phyloP scores from a whole-genome alignment of 1,284 basidiomycete species.

The Cryptococcus sp. region DNA sequence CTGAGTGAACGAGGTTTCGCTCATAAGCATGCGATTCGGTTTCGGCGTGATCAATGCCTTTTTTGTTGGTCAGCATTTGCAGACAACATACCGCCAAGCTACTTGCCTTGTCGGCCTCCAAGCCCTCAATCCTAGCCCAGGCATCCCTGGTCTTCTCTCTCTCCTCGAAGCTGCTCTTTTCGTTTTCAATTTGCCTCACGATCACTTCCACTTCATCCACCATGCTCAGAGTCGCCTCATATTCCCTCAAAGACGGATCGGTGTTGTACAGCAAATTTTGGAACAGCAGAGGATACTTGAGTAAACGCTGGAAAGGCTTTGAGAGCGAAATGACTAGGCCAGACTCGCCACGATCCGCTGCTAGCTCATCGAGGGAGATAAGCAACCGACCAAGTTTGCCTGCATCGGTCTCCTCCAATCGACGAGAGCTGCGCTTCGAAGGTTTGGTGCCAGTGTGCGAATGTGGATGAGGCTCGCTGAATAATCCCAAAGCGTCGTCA shows the following conservation, averaged over 20 bases:
- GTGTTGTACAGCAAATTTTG: conserved; percentile 95
- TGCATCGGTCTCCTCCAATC: conserved; percentile 71
- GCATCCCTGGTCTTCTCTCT: conserved; percentile 90
- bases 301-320: conserved; percentile 93
- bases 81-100: conserved; percentile 29
- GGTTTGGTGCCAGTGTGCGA: conserved; percentile 25
- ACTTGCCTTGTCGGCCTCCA: conserved; percentile 77
- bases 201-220: conserved; percentile 95
- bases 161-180: conserved; percentile 94
- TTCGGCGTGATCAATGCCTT: conserved; percentile 77
- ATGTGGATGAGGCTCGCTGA: conserved; percentile 6
- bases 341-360: conserved; percentile 83
- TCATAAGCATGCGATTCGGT: conserved; percentile 79
- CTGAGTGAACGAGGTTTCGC: conserved; percentile 66
- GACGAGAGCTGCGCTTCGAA: conserved; percentile 73
- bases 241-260: conserved; percentile 94
- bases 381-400: conserved; percentile 43
- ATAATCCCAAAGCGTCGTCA: conserved; percentile 65
- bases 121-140: conserved; percentile 91
- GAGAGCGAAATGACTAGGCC: conserved; percentile 90
- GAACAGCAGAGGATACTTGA: conserved; percentile 96
- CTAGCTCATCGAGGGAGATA: conserved; percentile 70
- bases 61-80: conserved; percentile 1
- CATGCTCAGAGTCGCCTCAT: conserved; percentile 93
- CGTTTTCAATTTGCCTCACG: conserved; percentile 93